phyloP scores from a whole-genome alignment of 2,329 filamentous ascomycete genomes.

The Paecilomyces variotii region DNA sequence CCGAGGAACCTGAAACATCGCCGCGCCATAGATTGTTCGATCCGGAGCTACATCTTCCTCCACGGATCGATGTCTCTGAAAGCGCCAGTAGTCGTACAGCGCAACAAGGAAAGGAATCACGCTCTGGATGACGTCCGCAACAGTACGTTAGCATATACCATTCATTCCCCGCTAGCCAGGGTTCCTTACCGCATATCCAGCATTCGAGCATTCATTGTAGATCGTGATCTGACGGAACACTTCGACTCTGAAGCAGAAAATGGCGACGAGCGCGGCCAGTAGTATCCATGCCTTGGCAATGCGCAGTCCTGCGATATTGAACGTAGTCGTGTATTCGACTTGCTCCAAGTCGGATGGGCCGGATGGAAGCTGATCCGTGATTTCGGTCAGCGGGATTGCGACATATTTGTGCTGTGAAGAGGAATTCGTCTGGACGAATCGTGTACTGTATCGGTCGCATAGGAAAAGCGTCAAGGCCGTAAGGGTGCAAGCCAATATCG shows the following conservation, averaged over 20 bases:
- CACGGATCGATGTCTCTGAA: slow-evolving; percentile 15
- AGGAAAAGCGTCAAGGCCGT: slow-evolving; percentile 31
- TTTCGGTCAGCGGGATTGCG: slow-evolving; percentile 20
- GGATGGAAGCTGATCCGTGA: neutral
- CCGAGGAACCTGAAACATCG: slow-evolving; percentile 22
- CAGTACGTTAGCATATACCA: neutral
- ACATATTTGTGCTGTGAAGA: slow-evolving; percentile 17
- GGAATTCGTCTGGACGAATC: slow-evolving; percentile 13
- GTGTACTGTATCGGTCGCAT: slow-evolving; percentile 25
- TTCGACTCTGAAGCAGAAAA: slow-evolving; percentile 27
- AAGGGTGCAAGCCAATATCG: slow-evolving; percentile 33
- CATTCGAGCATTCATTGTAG: slow-evolving; percentile 36
- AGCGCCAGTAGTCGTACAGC: slow-evolving; percentile 33
- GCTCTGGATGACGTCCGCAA: slow-evolving; percentile 16
- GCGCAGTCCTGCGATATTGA: slow-evolving; percentile 3
- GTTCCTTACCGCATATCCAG: slow-evolving; percentile 26
- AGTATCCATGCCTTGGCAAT: slow-evolving; percentile 16
- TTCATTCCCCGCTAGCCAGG: neutral
- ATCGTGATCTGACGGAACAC: slow-evolving; percentile 33
- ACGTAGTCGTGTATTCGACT: neutral
- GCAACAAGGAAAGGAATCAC: slow-evolving; percentile 34
- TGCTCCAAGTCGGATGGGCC: neutral
- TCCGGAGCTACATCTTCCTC: slow-evolving; percentile 8
- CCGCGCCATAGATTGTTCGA: slow-evolving; percentile 21
- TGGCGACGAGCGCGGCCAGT: slow-evolving; percentile 12